Percentiles rank a stretch among this genome's conserved stretches.
These are phyloP conservation scores for Pichia thaimueangensis DNA, from an alignment of 805 yeast genomes.

Conservation along the genomic window DNA sequence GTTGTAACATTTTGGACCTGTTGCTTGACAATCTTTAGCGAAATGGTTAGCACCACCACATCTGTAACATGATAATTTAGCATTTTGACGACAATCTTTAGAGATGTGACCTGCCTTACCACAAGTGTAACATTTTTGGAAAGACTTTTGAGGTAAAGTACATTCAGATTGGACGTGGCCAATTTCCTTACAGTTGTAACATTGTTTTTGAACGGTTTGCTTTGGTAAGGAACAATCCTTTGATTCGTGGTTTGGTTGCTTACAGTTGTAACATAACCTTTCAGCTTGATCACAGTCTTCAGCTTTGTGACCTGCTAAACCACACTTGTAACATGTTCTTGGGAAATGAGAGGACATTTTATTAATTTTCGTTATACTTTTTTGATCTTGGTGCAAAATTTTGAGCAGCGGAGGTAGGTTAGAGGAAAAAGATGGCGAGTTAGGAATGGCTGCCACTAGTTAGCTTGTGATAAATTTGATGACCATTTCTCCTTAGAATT, in stretches of 20 bases:
- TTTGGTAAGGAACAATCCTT: conserved; percentile 84
- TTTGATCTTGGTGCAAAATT: neutral
- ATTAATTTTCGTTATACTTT: neutral
- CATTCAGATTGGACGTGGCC: conserved; percentile 90
- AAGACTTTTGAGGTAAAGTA: conserved; percentile 47
- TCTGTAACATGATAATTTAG: conserved; percentile 67
- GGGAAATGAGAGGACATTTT: conserved; percentile 19
- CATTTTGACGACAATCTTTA: conserved; percentile 49
- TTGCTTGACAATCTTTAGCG: conserved; percentile 78
- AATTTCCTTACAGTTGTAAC: conserved; percentile 87
- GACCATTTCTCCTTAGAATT: too few relatives aligned
- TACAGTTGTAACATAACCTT: conserved; percentile 90
- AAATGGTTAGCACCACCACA: conserved; percentile 92
- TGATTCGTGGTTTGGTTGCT: conserved; percentile 83
- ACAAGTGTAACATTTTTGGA: conserved; percentile 76
- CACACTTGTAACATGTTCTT: conserved; percentile 88
- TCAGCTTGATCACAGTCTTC: conserved; percentile 80
- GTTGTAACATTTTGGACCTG: conserved; percentile 74
- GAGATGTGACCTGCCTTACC: conserved; percentile 77
- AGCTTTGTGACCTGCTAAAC: conserved; percentile 86
- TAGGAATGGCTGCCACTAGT: too few relatives aligned
- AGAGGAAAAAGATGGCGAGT: too few relatives aligned
- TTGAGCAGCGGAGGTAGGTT: neutral
- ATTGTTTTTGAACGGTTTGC: conserved; percentile 78
- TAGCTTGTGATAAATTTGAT: too few relatives aligned